phyloP scores from a whole-genome alignment of 805 yeast species.

The Metschnikowia dekortorum region DNA sequence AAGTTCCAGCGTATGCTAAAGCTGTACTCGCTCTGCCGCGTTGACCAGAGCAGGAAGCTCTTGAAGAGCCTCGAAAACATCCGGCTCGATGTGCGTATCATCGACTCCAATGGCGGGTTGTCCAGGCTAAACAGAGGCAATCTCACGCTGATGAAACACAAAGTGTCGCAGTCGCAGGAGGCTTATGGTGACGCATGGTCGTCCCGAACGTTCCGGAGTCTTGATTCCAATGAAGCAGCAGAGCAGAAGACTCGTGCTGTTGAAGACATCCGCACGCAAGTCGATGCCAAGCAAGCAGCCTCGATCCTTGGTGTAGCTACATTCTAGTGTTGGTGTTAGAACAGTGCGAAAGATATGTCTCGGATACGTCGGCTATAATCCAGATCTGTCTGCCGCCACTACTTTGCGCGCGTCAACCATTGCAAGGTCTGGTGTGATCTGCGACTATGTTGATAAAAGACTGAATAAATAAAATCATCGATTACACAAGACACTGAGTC shows the following conservation, averaged over 20 bases:
- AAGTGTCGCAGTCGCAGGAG: constrained; percentile 40
- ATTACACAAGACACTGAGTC: no score
- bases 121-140: constrained; percentile 76
- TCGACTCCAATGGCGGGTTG: constrained; percentile 75
- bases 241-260: constrained; percentile 10
- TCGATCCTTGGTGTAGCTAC: constrained; percentile 71
- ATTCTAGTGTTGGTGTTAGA: constrained; percentile 34
- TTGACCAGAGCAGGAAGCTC: constrained; percentile 82
- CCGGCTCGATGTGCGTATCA: constrained; percentile 66
- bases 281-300: constrained; percentile 86
- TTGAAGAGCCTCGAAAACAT: constrained; percentile 68
- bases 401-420: no score
- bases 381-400: no score
- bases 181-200: constrained; percentile 42
- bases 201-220: constrained; percentile 37
- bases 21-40: constrained; percentile 60
- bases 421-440: neutral
- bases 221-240: constrained; percentile 24
- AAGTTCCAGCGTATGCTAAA: constrained; percentile 53
- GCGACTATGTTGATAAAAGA: neutral
- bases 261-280: constrained; percentile 24
- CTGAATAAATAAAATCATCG: neutral
- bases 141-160: constrained; percentile 43
- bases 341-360: no score
- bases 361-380: no score